Base-by-base conservation (phyloP, 106 monocot species). In the Triglochin maritima region DNA sequence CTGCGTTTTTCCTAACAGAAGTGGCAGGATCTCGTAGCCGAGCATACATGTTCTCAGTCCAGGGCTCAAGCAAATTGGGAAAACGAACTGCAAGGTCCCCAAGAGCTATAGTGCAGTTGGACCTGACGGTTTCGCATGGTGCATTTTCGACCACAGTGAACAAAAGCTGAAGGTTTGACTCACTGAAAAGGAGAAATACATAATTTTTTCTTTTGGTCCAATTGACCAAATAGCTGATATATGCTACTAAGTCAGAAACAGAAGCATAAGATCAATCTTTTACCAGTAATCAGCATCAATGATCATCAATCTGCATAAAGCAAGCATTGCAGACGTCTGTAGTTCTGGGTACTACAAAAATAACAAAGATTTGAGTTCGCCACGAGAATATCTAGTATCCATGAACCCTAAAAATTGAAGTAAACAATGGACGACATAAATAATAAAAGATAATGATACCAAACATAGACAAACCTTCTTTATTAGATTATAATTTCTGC, bases 31-130 rank as follows among this genome's bases (percentile, higher is more conserved):
- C 98, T 43, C 71, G 65, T n/a, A 98, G 64, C 9, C 98, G 72
- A 63, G 88, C 86, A 82, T 98, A 98, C 77, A 98, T 86, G 47
- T 92, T 84, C 64, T 92, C 88, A 63, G 98, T 98, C 98, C 98
- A 98, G 5, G 98, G 92, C 70, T 92, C 98, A 68, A 98, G 53
- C 47, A 98, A 73, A 68, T 98, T 98, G 45, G 98, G 98, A 74
- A 92, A 98, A 54, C 98, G 91, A 77, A 82, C 92, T 59, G 88
- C 81, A 72, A 98, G 80, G 56, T 98, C 98, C 1, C 88, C 98
- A 70, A 98, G 88, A 72, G 98, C 88, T 48, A 98, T 61, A 17
- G 84, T 98, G 69, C 98, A 98, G 60, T 98, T 98, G 14, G 98
- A 92, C 51, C 98, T 85, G 71, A 98, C 98, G 49, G 78, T 88